Evolutionary conservation across 257 asterid species (phyloP).

Genomic region (Plantago elongata): DNA sequence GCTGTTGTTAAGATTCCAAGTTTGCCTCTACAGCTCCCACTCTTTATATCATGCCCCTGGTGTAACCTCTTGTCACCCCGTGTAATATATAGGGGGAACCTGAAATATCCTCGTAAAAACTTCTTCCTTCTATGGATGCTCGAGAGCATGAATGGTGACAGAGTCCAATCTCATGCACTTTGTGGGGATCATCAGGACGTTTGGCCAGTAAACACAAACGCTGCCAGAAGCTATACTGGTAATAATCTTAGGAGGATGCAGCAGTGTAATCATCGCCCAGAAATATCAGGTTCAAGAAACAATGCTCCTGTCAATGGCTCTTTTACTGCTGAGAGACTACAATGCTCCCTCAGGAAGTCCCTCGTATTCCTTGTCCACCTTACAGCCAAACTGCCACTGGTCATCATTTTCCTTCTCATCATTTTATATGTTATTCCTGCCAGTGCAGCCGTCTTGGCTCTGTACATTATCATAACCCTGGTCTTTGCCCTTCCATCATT

Average conservation of each 20-base stretch:
- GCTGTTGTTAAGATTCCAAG: conserved; percentile 76
- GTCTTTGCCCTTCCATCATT: conserved; percentile 75
- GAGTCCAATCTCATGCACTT: conserved; percentile 52
- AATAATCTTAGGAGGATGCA: conserved; percentile 33
- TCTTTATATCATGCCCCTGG: conserved; percentile 89
- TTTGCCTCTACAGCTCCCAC: conserved; percentile 80
- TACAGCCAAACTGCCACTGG: conserved; percentile 80
- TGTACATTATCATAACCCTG: conserved; percentile 65
- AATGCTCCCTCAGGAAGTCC: conserved; percentile 50
- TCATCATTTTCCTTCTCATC: conserved; percentile 66
- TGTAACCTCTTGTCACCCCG: conserved; percentile 72
- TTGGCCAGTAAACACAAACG: conserved; percentile 40
- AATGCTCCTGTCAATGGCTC: conserved; percentile 26
- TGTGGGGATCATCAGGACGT: conserved; percentile 47
- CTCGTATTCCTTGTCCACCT: conserved; percentile 61
- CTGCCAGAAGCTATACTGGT: conserved; percentile 28
- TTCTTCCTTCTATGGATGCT: conserved; percentile 98
- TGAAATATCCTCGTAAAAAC: conserved; percentile 80
- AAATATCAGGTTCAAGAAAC: conserved; percentile 38
- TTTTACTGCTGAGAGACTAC: conserved; percentile 49
- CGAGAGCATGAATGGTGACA: conserved; percentile 87
- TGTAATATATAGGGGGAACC: conserved; percentile 61
- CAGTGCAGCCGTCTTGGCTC: conserved; percentile 75
- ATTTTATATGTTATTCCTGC: conserved; percentile 70
- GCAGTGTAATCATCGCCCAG: conserved; percentile 28